These are phyloP conservation scores for Paracoccidioides lutzii DNA, from an alignment of 2,329 filamentous ascomycete genomes.

Conservation along the genomic window DNA sequence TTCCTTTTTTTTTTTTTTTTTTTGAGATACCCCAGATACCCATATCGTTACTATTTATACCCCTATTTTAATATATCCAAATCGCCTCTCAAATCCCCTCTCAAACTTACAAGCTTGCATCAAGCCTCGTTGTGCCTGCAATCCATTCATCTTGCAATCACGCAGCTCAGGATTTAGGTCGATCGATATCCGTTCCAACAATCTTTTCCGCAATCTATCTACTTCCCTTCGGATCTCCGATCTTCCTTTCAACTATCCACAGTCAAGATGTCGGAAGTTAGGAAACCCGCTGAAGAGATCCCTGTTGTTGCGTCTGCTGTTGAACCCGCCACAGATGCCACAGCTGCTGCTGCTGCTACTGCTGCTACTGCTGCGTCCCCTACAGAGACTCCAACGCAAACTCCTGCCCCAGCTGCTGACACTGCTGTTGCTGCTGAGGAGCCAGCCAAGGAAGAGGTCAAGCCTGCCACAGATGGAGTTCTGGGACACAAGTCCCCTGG, in stretches of 20 bases:
- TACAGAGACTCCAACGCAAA: constrained; percentile 15
- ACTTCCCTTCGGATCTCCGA: not conserved
- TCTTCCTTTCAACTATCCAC: constrained; percentile 20
- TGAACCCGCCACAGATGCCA: constrained; percentile 22
- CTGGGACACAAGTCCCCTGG: constrained; percentile 84
- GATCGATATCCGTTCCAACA: not conserved
- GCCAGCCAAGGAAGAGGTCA: constrained; percentile 28
- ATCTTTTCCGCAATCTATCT: constrained; percentile 9
- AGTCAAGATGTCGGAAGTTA: constrained; percentile 52
- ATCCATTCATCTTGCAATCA: no score
- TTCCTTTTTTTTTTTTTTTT: constrained; percentile 18
- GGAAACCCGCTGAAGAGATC: constrained; percentile 56
- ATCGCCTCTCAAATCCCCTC: not conserved
- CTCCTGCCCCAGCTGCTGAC: constrained; percentile 18
- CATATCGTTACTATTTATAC: constrained; percentile 10
- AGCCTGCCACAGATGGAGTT: constrained; percentile 68
- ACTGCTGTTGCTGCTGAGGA: constrained; percentile 24
- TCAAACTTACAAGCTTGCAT: no score
- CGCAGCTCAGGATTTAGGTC: no score
- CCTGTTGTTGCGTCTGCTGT: constrained; percentile 29
- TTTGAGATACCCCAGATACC: constrained; percentile 20
- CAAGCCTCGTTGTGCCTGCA: no score
- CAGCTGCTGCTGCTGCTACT: constrained; percentile 25
- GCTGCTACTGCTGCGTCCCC: constrained; percentile 29
- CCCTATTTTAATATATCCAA: constrained; percentile 13